These are phyloP conservation scores for Diaporthe ampelina DNA, from an alignment of 2,329 filamentous ascomycete species.

Conservation along the genomic window DNA sequence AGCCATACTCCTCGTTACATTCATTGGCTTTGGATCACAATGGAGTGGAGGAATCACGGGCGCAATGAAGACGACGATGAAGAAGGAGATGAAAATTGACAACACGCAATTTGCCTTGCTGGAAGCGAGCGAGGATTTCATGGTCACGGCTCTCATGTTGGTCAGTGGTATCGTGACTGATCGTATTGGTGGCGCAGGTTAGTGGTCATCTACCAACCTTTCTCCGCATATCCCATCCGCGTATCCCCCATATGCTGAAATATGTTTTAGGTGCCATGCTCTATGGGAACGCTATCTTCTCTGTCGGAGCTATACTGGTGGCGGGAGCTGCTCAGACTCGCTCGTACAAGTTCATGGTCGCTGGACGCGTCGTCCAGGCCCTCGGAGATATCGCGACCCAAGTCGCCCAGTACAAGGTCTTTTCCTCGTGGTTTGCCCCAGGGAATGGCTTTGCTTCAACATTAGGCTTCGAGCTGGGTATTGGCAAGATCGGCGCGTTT, in stretches of 20 bases:
- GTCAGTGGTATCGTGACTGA: constrained; percentile 70
- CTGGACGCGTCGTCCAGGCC: constrained; percentile 66
- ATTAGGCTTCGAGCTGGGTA: constrained; percentile 70
- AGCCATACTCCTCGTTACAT: constrained; percentile 63
- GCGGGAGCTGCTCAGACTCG: constrained; percentile 69
- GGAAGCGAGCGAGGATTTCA: constrained; percentile 73
- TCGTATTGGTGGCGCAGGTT: constrained; percentile 68
- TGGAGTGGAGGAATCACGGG: constrained; percentile 73
- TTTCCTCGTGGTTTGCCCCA: constrained; percentile 75
- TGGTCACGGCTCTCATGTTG: constrained; percentile 69
- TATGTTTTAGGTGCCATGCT: constrained; percentile 62
- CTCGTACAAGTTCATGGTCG: constrained; percentile 72
- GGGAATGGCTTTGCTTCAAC: constrained; percentile 74
- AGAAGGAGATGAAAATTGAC: constrained; percentile 65
- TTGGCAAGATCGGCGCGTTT: constrained; percentile 73
- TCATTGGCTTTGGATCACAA: constrained; percentile 71
- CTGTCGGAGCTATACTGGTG: constrained; percentile 69
- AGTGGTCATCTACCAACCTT: constrained; percentile 25
- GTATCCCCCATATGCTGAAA: background rate
- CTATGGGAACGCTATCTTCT: constrained; percentile 71
- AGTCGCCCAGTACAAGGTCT: constrained; percentile 75
- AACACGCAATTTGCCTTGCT: constrained; percentile 72
- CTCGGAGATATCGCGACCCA: constrained; percentile 75
- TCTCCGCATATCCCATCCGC: background rate
- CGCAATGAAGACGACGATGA: constrained; percentile 72